Evolutionary conservation across 2,329 filamentous ascomycete genomes (phyloP), one percentile per base, ranked within the genome.

Genomic region (Delphinella strobiligena): DNA sequence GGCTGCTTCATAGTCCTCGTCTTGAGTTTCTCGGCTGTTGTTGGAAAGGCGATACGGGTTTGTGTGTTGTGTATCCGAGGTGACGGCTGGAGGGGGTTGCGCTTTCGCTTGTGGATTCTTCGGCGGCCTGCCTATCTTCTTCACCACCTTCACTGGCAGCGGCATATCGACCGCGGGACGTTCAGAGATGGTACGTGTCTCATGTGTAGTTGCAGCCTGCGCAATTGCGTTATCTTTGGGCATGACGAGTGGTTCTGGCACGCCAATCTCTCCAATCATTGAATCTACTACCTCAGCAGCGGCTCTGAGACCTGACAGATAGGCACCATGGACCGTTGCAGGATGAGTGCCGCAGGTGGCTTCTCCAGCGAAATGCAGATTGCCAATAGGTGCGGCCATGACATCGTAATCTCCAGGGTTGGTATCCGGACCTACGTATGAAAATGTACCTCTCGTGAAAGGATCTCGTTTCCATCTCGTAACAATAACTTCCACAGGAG

Each of bases 281-380:
- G 75, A 67, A 40, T 89, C 80, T 29, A 94, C 67, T 2, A 98
- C 74, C 54, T 96, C 88, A 3, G 83, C 80, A 9, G 91, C 91
- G 3, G 82, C 91, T 36, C 91, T 80, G 4, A 98, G 69, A 2
- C 91, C 93, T 2, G 91, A 95, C 3, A 98, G 68, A 55, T 96
- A 98, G 7, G 91, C 93, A 4, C 91, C 91, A 50, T 98, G 91
- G 1, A 98, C 91, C 2, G 91, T 98, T 22, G 93, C 91, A 10
- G 93, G 91, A 56, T 98, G 88, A 1, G 87, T 94, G 34, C 85
- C 87, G 51, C 84, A 95, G 1, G 93, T 98, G 45, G 94, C 91
- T 61, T 98, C 91, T 35, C 91, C 91, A 12, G 89, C 91, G 60
- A 98, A 98, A 61, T 89, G 85, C 7, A 98, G 67, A 47, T 93